phyloP scores from a whole-genome alignment of 306 rosid genomes.

The Trifolium pratense region DNA sequence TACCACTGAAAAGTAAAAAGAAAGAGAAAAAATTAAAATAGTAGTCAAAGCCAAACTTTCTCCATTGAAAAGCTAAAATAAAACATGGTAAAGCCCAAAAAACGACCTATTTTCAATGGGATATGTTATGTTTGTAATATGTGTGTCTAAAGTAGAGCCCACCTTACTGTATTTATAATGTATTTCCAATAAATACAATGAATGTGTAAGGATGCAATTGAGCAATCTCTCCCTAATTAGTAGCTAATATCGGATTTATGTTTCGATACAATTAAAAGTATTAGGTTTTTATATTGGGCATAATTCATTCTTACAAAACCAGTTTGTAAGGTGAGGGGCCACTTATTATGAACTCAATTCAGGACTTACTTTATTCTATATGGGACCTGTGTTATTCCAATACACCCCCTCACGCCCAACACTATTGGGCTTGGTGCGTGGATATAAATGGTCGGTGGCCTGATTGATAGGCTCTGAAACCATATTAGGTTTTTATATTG shows the following conservation, averaged over 20 bases:
- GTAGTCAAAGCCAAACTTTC: conserved; percentile 20
- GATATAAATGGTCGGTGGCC: not conserved
- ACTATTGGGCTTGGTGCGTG: not conserved
- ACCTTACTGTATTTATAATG: conserved; percentile 9
- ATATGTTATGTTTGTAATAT: conserved; percentile 9
- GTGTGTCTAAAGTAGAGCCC: not conserved
- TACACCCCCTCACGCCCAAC: not conserved
- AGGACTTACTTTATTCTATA: not conserved
- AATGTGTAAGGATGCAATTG: not conserved
- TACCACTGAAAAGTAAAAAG: conserved; percentile 58
- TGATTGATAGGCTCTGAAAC: not conserved
- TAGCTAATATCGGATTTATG: not conserved
- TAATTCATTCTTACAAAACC: not conserved
- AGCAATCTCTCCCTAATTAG: conserved; percentile 20
- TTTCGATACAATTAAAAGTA: not conserved
- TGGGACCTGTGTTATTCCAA: not conserved
- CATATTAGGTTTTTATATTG: not conserved
- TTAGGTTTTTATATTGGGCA: not conserved
- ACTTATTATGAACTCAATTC: not conserved
- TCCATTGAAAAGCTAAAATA: conserved; percentile 29
- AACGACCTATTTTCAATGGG: not conserved
- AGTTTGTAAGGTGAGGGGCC: not conserved
- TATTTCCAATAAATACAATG: not conserved
- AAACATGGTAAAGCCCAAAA: conserved; percentile 13
- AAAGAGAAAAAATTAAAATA: conserved; percentile 30